Evolutionary conservation across 2,329 filamentous ascomycete species (phyloP).

Genomic region (Pezicula radicicola): DNA sequence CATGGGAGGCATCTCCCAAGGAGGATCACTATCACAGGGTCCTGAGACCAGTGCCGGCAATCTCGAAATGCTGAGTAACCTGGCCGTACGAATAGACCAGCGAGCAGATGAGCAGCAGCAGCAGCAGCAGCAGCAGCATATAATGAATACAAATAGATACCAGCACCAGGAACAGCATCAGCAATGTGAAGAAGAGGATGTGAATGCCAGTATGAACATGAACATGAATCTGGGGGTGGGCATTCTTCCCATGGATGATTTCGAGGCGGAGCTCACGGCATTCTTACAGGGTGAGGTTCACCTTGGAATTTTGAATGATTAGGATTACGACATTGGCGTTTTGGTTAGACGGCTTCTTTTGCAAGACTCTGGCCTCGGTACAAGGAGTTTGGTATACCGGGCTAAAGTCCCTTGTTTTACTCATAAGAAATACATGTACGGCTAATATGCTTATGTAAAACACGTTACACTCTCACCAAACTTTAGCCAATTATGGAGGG

Average conservation of each 20-base stretch:
- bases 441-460: too few species aligned
- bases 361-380: too few species aligned
- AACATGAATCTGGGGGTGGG: not conserved
- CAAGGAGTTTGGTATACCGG: too few species aligned
- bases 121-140: not conserved
- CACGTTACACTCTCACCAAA: too few species aligned
- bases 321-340: not conserved
- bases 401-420: too few species aligned
- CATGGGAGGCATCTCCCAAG: not conserved
- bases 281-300: conserved; percentile 5
- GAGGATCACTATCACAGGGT: not conserved
- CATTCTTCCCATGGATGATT: conserved; percentile 1
- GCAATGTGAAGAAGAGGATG: not conserved
- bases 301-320: conserved; percentile 1
- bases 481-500: too few species aligned
- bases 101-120: not conserved
- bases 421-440: too few species aligned
- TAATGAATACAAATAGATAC: not conserved
- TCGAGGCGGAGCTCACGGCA: conserved; percentile 4
- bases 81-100: not conserved
- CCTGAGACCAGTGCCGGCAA: not conserved
- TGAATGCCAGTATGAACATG: not conserved
- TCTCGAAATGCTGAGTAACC: not conserved
- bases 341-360: too few species aligned
- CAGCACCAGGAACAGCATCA: not conserved